Evolutionary conservation across 352 stramenopile species (phyloP).

Genomic region (Phytopythium montanum): DNA sequence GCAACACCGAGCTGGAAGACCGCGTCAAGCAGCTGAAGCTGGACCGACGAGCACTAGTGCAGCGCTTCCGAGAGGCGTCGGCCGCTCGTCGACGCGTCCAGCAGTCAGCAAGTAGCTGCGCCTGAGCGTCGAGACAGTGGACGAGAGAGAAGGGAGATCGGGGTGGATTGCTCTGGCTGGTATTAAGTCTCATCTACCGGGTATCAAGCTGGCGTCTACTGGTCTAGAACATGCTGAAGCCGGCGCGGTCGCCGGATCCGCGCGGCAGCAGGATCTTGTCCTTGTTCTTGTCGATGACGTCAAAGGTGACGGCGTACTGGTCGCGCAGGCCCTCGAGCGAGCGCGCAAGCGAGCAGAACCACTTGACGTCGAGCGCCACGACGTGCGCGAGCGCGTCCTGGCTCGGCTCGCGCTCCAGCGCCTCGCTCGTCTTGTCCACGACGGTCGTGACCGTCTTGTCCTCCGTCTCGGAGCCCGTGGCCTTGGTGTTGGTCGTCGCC

Average conservation of each 20-base stretch:
- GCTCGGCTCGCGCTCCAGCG: constrained; percentile 18
- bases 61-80: constrained; percentile 14
- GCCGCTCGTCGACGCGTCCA: constrained; percentile 2
- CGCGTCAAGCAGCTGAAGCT: constrained; percentile 9
- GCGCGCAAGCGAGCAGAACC: constrained; percentile 74
- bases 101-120: neutral
- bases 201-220: too few relatives aligned
- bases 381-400: constrained; percentile 65
- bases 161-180: neutral
- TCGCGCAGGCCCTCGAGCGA: constrained; percentile 70
- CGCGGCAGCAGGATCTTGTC: constrained; percentile 76
- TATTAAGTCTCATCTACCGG: neutral
- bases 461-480: constrained; percentile 64
- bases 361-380: constrained; percentile 81
- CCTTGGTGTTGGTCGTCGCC: constrained; percentile 52
- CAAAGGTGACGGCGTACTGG: constrained; percentile 67
- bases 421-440: constrained; percentile 52
- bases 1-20: neutral
- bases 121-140: neutral
- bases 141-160: neutral
- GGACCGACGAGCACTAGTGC: constrained; percentile 10
- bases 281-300: constrained; percentile 78
- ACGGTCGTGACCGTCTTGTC: constrained; percentile 61
- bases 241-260: constrained; percentile 56
- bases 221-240: constrained; percentile 79